Conservation (phyloP, 2,329 filamentous ascomycete genomes). For the Byssochlamys sp. region DNA sequence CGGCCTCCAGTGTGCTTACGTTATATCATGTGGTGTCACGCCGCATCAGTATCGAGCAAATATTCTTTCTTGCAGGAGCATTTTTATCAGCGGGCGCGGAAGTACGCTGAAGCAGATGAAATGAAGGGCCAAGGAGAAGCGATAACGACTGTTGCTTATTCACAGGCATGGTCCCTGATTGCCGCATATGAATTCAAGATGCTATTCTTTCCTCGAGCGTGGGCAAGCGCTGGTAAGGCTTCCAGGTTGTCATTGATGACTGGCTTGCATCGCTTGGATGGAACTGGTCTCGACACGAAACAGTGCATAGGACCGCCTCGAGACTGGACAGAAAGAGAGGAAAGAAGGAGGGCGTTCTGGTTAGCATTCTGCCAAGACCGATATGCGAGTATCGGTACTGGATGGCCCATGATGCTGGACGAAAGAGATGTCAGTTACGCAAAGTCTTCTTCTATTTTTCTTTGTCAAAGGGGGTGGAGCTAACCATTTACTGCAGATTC, state of each 20-base stretch:
- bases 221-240: constrained; percentile 79
- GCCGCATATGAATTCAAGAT: constrained; percentile 87
- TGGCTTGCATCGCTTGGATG: constrained; percentile 78
- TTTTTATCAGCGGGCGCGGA: constrained; percentile 81
- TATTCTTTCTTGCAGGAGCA: constrained; percentile 70
- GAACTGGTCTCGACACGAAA: constrained; percentile 75
- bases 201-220: constrained; percentile 94
- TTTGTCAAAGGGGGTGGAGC: constrained; percentile 4
- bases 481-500: constrained; percentile 44
- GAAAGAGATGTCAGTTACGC: constrained; percentile 60
- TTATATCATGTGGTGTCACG: constrained; percentile 92
- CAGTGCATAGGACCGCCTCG: constrained; percentile 75
- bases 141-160: constrained; percentile 75
- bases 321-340: constrained; percentile 91
- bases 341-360: constrained; percentile 88
- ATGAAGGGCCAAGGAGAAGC: constrained; percentile 85
- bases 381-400: constrained; percentile 90
- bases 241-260: constrained; percentile 84
- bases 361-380: constrained; percentile 82
- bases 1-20: constrained; percentile 78
- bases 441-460: background rate
- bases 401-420: constrained; percentile 91
- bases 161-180: constrained; percentile 72
- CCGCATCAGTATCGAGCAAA: constrained; percentile 76
- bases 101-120: constrained; percentile 81